Evolutionary conservation across 2,329 filamentous ascomycete genomes (phyloP).

Genomic region (Capronia epimyces): DNA sequence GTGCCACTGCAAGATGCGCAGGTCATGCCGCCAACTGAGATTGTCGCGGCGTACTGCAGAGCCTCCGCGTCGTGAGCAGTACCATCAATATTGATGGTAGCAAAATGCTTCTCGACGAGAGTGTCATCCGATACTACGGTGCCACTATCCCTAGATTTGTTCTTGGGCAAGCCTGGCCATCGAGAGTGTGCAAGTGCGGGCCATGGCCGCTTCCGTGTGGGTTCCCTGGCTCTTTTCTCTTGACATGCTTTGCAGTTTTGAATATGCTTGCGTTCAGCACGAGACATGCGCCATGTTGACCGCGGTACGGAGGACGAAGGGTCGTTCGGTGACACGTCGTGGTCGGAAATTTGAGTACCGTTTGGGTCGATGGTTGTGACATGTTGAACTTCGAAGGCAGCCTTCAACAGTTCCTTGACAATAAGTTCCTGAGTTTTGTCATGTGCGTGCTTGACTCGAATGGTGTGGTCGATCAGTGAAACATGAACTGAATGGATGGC

Average conservation of each 20-base stretch:
- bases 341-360: conserved; percentile 33
- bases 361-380: conserved; percentile 37
- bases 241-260: conserved; percentile 49
- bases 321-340: conserved; percentile 32
- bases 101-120: conserved; percentile 8
- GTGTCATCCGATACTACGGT: conserved; percentile 14
- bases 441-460: conserved; percentile 38
- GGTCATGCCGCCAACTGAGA: conserved; percentile 65
- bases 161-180: neutral
- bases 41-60: conserved; percentile 16
- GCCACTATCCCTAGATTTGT: conserved; percentile 1
- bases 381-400: conserved; percentile 45
- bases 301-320: conserved; percentile 5
- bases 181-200: conserved; percentile 14
- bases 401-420: conserved; percentile 38
- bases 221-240: conserved; percentile 35
- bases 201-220: conserved; percentile 20
- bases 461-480: conserved; percentile 42
- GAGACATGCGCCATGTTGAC: conserved; percentile 22
- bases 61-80: conserved; percentile 3
- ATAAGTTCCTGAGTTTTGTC: conserved; percentile 34
- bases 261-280: conserved; percentile 37
- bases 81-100: conserved; percentile 14
- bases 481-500: conserved; percentile 38
- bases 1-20: conserved; percentile 63